These are phyloP conservation scores for Tricholoma saponaceum DNA, from an alignment of 768 basidiomycete genomes.

Conservation along the genomic window DNA sequence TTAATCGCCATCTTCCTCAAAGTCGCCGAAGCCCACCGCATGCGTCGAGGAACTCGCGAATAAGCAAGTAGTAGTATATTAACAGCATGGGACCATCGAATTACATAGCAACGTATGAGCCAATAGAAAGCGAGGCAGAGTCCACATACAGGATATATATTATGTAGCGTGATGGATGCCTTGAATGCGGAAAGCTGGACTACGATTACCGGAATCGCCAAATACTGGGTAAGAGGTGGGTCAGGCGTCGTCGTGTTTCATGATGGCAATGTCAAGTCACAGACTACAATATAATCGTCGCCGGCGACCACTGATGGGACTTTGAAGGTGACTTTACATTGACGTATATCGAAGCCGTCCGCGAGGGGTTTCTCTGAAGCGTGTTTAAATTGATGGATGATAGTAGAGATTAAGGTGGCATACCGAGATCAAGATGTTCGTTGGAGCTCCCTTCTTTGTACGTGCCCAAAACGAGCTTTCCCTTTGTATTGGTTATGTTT, in stretches of 20 bases:
- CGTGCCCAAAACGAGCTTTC: constrained; percentile 43
- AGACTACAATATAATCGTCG: constrained; percentile 43
- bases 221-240: constrained; percentile 32
- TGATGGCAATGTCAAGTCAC: constrained; percentile 31
- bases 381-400: constrained; percentile 3
- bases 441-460: constrained; percentile 29
- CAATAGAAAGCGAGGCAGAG: background rate
- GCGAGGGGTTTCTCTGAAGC: constrained; percentile 49
- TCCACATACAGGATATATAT: constrained; percentile 1
- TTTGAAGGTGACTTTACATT: constrained; percentile 35
- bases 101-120: background rate
- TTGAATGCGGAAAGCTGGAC: constrained; percentile 43
- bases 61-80: background rate
- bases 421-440: constrained; percentile 47
- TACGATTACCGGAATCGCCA: constrained; percentile 56
- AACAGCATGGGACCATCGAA: background rate
- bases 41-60: background rate
- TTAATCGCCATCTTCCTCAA: background rate
- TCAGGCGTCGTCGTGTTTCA: background rate
- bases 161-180: constrained; percentile 3
- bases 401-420: constrained; percentile 8
- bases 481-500: constrained; percentile 30
- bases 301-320: constrained; percentile 38
- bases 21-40: background rate
- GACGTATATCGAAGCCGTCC: constrained; percentile 35